Percentiles rank a stretch among this genome's conserved stretches.
phyloP scores from a whole-genome alignment of 441 rosid genomes.

The Dalechampia spathulata region DNA sequence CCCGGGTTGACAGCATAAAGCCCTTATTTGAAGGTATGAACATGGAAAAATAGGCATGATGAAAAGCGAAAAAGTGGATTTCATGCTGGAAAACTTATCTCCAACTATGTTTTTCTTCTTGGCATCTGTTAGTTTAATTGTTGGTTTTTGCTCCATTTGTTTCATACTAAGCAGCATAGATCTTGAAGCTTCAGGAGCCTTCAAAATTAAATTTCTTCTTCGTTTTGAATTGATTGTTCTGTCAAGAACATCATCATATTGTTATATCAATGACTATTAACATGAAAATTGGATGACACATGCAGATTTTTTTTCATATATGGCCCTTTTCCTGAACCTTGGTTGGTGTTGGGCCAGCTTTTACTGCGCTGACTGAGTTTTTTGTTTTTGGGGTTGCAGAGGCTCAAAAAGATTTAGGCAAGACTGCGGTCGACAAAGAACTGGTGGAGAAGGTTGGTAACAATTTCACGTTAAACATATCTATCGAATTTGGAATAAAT shows the following conservation, averaged over 20 bases:
- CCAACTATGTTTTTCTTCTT: background rate
- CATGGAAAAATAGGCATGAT: too few species aligned
- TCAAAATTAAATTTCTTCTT: background rate
- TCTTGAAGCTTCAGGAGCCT: background rate
- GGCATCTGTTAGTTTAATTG: background rate
- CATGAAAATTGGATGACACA: background rate
- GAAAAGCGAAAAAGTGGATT: background rate
- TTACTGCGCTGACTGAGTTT: background rate
- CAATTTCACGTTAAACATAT: conserved; percentile 5
- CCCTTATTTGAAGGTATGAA: conserved; percentile 84
- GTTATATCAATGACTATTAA: background rate
- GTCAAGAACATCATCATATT: background rate
- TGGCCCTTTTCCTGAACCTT: too few species aligned
- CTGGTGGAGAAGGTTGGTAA: conserved; percentile 71
- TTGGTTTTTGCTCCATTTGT: background rate
- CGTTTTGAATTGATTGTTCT: background rate
- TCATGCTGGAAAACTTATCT: background rate
- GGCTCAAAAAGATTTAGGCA: conserved; percentile 60
- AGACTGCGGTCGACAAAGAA: conserved; percentile 63
- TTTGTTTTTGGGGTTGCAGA: conserved; percentile 33
- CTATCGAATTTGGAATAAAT: background rate
- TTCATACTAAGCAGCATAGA: background rate
- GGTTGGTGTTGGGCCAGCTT: background rate
- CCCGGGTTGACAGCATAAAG: conserved; percentile 68
- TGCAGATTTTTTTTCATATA: too few species aligned